Base-by-base conservation (phyloP, 345 rosid genomes). In the Rhizophora mangle region DNA sequence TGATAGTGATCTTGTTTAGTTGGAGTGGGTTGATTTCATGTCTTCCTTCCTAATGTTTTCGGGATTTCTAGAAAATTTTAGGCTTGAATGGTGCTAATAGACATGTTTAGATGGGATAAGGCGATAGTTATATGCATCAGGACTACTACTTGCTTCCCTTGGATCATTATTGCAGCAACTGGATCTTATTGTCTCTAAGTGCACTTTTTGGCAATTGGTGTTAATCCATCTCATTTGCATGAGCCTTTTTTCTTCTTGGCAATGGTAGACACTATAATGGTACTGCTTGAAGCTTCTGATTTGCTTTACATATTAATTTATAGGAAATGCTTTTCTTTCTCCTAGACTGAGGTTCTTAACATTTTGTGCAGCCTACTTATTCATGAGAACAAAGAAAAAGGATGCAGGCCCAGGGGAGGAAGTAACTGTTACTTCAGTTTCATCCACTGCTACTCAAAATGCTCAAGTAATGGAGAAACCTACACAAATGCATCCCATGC, bases 371-470 rank as follows among this genome's bases (percentile, higher is more conserved):
- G 80, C 65, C n/a, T 76, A 76, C 62, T 32, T 71, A 26, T 72
- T 67, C 76, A 62, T 67, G 54, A 76, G 80, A 72, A 76, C 76
- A 11, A 76, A 63, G 83, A 86, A 85, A 75, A 87, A 86, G 65
- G 96, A 83, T 57, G 64, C 79, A 36, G 75, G 66, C 53, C 62
- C 60, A 27, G 76, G 65, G 63, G 88, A 85, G 73, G 89, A 81
- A 71, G 80, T 80, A 71, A 75, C 9, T 9, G 57, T 39, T 37
- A 64, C 88, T 72, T 66, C 71, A 72, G 73, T 69, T 57, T 57
- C 83, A 0, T 68, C 85, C 13, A 52, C 81, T 1, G 61, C 69
- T 52, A 61, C 68, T 9, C 20, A 74, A 36, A 54, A 72, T 62
- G 64, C 78, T 62, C 63, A 82, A 22, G 69, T 75, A 6, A 63